A percentile compares a stretch with the other conserved stretches of the same genome.
These are phyloP conservation scores for Eucalyptus leucophloia DNA, from an alignment of 345 rosid species.

Conservation along the genomic window DNA sequence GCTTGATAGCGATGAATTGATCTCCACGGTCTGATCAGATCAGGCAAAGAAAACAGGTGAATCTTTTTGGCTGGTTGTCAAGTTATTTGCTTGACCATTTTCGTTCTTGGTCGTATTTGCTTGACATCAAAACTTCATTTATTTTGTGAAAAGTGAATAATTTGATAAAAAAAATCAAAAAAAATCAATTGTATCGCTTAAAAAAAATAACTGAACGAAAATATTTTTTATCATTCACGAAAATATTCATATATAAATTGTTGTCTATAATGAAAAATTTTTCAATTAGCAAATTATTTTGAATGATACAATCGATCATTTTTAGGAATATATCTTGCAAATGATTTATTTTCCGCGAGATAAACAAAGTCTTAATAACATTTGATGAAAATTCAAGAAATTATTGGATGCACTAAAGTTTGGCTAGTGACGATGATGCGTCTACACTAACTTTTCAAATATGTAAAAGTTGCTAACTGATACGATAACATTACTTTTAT, in stretches of 20 bases:
- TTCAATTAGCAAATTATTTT: too few species aligned
- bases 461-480: not conserved
- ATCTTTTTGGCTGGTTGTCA: not conserved
- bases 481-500: not conserved
- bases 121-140: too few species aligned
- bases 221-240: too few species aligned
- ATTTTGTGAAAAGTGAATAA: too few species aligned
- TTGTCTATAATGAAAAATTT: too few species aligned
- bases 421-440: not conserved
- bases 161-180: too few species aligned
- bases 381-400: not conserved
- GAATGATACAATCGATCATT: too few species aligned
- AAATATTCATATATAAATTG: too few species aligned
- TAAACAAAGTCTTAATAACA: not conserved
- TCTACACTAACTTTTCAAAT: not conserved
- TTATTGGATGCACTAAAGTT: not conserved
- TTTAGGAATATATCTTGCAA: too few species aligned
- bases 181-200: too few species aligned
- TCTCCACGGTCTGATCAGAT: not conserved
- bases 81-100: not conserved
- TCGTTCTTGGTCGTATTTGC: too few species aligned
- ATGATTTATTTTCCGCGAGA: too few species aligned
- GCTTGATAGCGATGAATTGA: not conserved
- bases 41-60: not conserved
- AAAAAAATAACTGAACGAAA: accelerated